Evolutionary conservation across 352 stramenopile genomes (phyloP).

Genomic region (Phytopythium chamaehyphon): DNA sequence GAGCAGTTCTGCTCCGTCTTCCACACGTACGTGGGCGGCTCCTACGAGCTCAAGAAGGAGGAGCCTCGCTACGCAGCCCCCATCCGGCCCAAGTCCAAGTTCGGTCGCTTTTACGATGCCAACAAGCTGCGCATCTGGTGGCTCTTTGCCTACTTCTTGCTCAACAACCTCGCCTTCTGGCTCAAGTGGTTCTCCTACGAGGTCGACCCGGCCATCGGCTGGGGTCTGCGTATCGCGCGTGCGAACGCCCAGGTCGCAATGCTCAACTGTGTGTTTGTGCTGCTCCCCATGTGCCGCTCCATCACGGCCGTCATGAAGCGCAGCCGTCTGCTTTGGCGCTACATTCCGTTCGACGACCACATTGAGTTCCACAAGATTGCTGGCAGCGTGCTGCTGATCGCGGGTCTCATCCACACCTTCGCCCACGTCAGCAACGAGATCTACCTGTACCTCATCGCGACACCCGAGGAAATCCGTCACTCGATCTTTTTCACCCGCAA

Average conservation of each 20-base stretch:
- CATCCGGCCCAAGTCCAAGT: conserved; percentile 43
- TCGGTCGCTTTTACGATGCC: conserved; percentile 59
- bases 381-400: conserved; percentile 49
- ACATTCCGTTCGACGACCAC: conserved; percentile 78
- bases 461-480: conserved; percentile 44
- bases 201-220: conserved; percentile 70
- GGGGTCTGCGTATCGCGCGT: conserved; percentile 64
- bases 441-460: conserved; percentile 63
- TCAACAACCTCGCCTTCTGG: conserved; percentile 71
- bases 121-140: conserved; percentile 79
- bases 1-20: conserved; percentile 72
- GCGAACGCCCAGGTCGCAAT: conserved; percentile 73
- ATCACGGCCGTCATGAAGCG: conserved; percentile 74
- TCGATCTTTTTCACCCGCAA: conserved; percentile 60
- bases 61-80: conserved; percentile 26
- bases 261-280: conserved; percentile 73
- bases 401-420: conserved; percentile 55
- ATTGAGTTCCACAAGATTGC: conserved; percentile 80
- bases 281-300: conserved; percentile 75
- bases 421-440: conserved; percentile 73
- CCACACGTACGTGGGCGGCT: conserved; percentile 55
- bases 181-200: conserved; percentile 71
- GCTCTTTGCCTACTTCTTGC: conserved; percentile 63
- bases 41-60: conserved; percentile 42
- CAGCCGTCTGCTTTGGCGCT: conserved; percentile 55